Base-by-base conservation (phyloP, 169 alveolate species). In the Babesia bigemina region DNA sequence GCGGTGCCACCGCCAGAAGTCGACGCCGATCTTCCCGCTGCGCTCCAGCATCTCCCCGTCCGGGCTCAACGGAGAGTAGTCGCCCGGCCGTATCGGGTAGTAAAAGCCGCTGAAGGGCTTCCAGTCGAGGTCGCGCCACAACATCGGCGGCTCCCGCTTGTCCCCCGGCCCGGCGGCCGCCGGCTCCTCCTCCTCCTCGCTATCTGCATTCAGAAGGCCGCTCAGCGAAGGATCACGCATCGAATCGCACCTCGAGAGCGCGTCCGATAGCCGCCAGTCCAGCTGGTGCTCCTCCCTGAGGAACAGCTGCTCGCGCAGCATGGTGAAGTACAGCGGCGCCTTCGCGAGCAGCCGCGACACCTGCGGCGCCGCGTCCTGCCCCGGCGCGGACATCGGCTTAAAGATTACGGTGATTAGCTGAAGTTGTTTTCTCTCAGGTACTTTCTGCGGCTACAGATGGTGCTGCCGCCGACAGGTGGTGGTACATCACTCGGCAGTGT, bases 1-100 rank as follows among this genome's bases (percentile, higher is more conserved):
- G 26, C 89, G 69, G 52, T 65, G 33, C 89, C 89, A 82, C n/a
- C 63, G 59, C 89, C 89, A 82, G 44, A 82, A 71, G 52, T 82
- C 89, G 48, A 82, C 29, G n/a, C 89, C 89, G 36, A 82, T 71
- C 50, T 55, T 74, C 22, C 85, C 79, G 52, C 72, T 53, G 24
- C 89, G 55, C 26, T 73, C 89, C 58, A 82, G 44, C 26, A 55
- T 28, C n/a, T 82, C 89, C 11, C 82, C 89, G 47, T 82, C 89
- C 4, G 89, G 89, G 47, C 89, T 82, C 39, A 82, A 71, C 33
- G 89, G 89, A 4, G 89, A 79, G 57, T 28, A 70, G 55, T 79
- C 87, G 9, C 87, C 87, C 22, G 73, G 61, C 12, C 74, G 55
- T 14, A 71, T 45, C 6, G 84, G 69, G 48, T 73, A 79, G 45